Evolutionary conservation across 2,329 filamentous ascomycete genomes (phyloP), one percentile per base, ranked within the genome.

Genomic region (Orbilia ellipsospora): DNA sequence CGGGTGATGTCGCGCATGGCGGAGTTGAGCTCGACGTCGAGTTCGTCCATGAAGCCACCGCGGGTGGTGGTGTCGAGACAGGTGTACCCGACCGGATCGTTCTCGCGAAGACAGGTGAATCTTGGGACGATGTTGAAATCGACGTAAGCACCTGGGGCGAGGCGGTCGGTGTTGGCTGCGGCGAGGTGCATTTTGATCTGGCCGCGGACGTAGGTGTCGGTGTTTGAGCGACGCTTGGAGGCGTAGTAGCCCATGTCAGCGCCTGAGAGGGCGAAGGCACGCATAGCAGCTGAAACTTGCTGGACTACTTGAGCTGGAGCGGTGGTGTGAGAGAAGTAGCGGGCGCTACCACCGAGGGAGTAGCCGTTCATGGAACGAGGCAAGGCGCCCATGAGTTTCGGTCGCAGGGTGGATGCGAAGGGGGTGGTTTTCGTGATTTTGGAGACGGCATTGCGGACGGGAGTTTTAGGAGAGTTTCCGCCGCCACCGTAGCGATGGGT

Each of bases 321-420:
- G 0, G 94, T 93, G 0, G 89, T 88, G 83, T 97, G 94, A 0
- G 93, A 96, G 84, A 98, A 98, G 84, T 88, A 82, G 55, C 89
- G 86, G 36, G 90, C 90, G 59, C 89, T 88, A 31, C 92, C 92
- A 67, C 87, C 83, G 45, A 92, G 84, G 77, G 86, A 86, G 81
- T 99, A 99, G n/a, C 95, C 95, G 78, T 94, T 93, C 6, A 94
- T 92, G 45, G 92, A 92, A 68, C 94, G 89, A 40, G 92, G 90
- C 52, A 97, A 84, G 23, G 92, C 90, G 50, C 94, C 94, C 56
- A 93, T 97, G 78, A 98, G 84, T 81, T 97, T 98, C 1, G 95
- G 95, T 42, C 95, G 91, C 42, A 99, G 88, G 0, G 94, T 90
- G 60, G 90, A 93, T 2, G 93, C 91, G 82, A 98, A 98, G 0